Evolutionary conservation across 257 asterid genomes (phyloP), one percentile per base, ranked within the genome.

Genomic region (Nicotiana noctiflora): DNA sequence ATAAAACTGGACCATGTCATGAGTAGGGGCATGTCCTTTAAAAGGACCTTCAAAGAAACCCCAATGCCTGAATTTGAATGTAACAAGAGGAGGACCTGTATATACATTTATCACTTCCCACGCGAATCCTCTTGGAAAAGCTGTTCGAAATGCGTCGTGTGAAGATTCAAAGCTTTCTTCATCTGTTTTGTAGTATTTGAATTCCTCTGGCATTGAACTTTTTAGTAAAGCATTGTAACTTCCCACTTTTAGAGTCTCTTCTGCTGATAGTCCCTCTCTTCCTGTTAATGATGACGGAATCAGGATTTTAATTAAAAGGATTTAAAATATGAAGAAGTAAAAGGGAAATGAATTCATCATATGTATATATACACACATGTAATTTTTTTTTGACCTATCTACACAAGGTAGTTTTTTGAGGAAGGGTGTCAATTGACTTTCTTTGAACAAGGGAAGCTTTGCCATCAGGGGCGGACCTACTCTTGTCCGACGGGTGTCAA

Each of bases 1-100:
- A 59, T 79, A 88, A 79, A 94, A 94, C 80, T 94, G 86, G 23
- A 92, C 89, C 87, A 91, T 64, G 14, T 94, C 90, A 19, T 97
- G 93, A 0, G 98, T 93, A 8, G 97, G 94, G 11, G 92, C 88
- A 65, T 88, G 92, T 8, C 88, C 92, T 76, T 94, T 91, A 87
- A 91, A 94, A 15, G 96, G 94, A 0, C 98, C 98, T 87, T 94
- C 98, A 60, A 91, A 94, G 83, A 83, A 94, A 44, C 98, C 98
- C 98, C 98, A 94, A 49, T 94, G 98, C 86, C 98, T 83, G 83
- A 90, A 94, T 84, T 94, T 94, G 83, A 86, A 93, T n/a, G 93
- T 59, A 6, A 94, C 84, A 6, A 89, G 65, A 1, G 98, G 98
- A 5, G 98, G 98, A 1, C 93, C 95, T 0, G 98, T 88, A 60